Conservation (phyloP, 2,329 filamentous ascomycete species). For the Ceratocystis cacaofunesta region DNA sequence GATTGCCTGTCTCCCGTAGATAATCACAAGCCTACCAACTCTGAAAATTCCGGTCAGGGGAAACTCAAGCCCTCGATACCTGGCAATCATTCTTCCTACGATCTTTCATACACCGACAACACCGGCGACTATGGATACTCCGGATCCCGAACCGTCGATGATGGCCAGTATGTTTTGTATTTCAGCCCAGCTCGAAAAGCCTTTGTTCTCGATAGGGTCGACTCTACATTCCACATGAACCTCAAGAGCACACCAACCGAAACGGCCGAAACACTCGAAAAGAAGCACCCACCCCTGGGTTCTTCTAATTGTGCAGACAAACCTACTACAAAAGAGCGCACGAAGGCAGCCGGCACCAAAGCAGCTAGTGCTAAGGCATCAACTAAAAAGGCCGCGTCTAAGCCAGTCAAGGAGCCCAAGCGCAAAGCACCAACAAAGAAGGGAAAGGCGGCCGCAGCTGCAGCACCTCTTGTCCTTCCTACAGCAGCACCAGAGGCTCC, state of each 20-base stretch:
- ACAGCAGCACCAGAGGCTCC: conserved; percentile 20
- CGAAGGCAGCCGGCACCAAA: conserved; percentile 13
- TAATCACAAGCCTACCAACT: conserved; percentile 45
- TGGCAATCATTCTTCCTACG: conserved; percentile 38
- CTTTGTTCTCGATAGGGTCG: conserved; percentile 68
- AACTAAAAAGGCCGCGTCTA: conserved; percentile 20
- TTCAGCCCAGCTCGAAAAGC: conserved; percentile 61
- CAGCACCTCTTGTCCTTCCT: conserved; percentile 26
- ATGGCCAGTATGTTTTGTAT: conserved; percentile 50
- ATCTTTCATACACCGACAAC: conserved; percentile 39
- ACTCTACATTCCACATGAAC: conserved; percentile 81
- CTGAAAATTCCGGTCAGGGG: conserved; percentile 27
- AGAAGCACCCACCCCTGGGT: conserved; percentile 52
- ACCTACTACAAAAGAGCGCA: conserved; percentile 5
- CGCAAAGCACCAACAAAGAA: conserved; percentile 26
- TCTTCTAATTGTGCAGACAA: conserved; percentile 21
- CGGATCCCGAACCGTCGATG: conserved; percentile 41
- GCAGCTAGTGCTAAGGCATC: conserved; percentile 16
- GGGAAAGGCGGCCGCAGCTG: conserved; percentile 24
- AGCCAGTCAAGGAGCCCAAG: conserved; percentile 23
- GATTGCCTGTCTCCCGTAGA: conserved; percentile 27
- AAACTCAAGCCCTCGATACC: conserved; percentile 37
- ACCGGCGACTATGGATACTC: conserved; percentile 45
- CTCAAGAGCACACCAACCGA: conserved; percentile 54
- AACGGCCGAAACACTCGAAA: conserved; percentile 45